A percentile compares a stretch with the other conserved stretches of the same genome.
Evolutionary conservation across 805 yeast species (phyloP).

Genomic region (Ogataea nakhonphanomensis): DNA sequence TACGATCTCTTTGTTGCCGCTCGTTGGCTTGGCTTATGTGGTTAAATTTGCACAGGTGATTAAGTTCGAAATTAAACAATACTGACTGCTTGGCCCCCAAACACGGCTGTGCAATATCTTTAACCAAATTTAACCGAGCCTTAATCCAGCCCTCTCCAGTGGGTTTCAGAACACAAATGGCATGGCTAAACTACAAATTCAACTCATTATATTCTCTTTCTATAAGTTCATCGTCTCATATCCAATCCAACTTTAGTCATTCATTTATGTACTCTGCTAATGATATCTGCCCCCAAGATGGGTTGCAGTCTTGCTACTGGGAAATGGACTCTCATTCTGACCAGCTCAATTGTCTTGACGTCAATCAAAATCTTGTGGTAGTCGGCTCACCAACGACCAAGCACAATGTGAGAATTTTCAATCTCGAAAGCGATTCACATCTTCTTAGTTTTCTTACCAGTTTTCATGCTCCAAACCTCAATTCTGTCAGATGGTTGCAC

Average conservation of each 20-base stretch:
- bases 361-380: constrained; percentile 40
- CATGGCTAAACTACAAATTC: constrained; percentile 1
- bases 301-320: constrained; percentile 35
- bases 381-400: constrained; percentile 45
- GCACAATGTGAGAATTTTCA: constrained; percentile 51
- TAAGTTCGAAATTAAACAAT: not conserved
- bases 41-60: too few species aligned
- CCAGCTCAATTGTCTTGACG: constrained; percentile 41
- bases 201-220: not conserved
- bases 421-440: constrained; percentile 38
- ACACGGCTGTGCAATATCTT: constrained; percentile 6
- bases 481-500: constrained; percentile 51
- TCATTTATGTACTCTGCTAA: constrained; percentile 7
- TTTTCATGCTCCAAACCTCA: constrained; percentile 54
- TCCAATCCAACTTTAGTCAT: constrained; percentile 9
- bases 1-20: too few species aligned
- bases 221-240: not conserved
- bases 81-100: not conserved
- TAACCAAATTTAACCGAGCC: constrained; percentile 2
- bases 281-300: constrained; percentile 15
- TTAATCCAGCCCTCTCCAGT: constrained; percentile 7
- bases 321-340: constrained; percentile 24
- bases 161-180: constrained; percentile 1
- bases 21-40: too few species aligned
- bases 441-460: constrained; percentile 55